Base-by-base conservation (phyloP, 2,329 filamentous ascomycete species). In the Cladosporium sp. region DNA sequence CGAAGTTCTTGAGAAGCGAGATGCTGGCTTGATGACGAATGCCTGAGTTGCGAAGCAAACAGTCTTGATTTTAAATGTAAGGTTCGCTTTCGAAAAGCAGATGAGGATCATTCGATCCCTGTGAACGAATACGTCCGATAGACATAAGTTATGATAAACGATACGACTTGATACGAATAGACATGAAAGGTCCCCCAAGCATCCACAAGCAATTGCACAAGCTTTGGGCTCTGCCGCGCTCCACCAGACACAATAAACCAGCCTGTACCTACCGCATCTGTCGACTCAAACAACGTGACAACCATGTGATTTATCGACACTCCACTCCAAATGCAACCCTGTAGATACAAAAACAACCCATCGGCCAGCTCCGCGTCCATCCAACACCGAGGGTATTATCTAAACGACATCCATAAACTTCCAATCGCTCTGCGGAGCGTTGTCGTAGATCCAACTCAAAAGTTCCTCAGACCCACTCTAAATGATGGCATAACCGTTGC, bases 1-100 rank as follows among this genome's bases (percentile, higher is more conserved):
- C 71, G 33, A 75, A 78, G 51, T 83, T 76, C 62, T 60, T 83
- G 53, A 65, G 61, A 48, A 59, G 57, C 3, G 63, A 66, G 35
- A 67, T 78, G 62, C 22, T 50, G 15, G 39, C 25, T 16, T 43
- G 22, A 39, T 25, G n/a, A n/a, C n/a, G n/a, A n/a, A n/a, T n/a
- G n/a, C n/a, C n/a, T n/a, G n/a, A n/a, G n/a, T n/a, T n/a, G n/a
- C n/a, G n/a, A n/a, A n/a, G n/a, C n/a, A n/a, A n/a, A n/a, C n/a
- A n/a, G n/a, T n/a, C n/a, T n/a, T n/a, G n/a, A n/a, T n/a, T n/a
- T n/a, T n/a, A n/a, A n/a, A n/a, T n/a, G n/a, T n/a, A n/a, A 35
- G 13, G 13, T 15, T 35, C 7, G 32, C 7, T 35, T 15, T 35
- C n/a, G 15, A 3, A 15, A n/a, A 35, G n/a, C 9, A n/a, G 13